phyloP scores from a whole-genome alignment of 83 land plant species.

The Larix sibirica region DNA sequence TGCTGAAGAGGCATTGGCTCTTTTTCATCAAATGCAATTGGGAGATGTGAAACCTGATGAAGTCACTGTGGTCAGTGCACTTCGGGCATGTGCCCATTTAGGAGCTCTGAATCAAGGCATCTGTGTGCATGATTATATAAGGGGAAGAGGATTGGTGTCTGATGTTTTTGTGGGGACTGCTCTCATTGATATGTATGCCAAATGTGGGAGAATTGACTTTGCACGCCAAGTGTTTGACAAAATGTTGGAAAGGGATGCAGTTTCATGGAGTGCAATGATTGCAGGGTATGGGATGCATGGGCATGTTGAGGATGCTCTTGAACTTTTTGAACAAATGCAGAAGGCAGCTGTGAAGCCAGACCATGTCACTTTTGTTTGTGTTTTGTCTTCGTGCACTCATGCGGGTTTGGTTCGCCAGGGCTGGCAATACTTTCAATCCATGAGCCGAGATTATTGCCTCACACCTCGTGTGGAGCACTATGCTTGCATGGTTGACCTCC shows the following conservation, averaged over 20 bases:
- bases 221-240: conserved; percentile 35
- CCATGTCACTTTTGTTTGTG: conserved; percentile 40
- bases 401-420: conserved; percentile 12
- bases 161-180: conserved; percentile 46
- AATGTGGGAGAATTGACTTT: conserved; percentile 30
- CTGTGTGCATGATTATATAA: conserved; percentile 40
- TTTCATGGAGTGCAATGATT: conserved; percentile 65
- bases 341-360: conserved; percentile 33
- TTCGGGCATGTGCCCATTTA: conserved; percentile 29
- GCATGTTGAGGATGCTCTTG: conserved; percentile 36
- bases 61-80: conserved; percentile 36
- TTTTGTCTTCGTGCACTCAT: conserved; percentile 35
- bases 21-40: conserved; percentile 40
- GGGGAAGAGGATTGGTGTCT: conserved; percentile 32
- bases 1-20: conserved; percentile 18
- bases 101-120: conserved; percentile 22
- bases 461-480: no score
- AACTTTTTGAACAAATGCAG: conserved; percentile 36
- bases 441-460: no score
- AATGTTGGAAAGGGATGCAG: conserved; percentile 23
- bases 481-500: no score
- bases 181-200: conserved; percentile 62
- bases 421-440: no score
- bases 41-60: conserved; percentile 44
- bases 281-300: conserved; percentile 44